These are phyloP conservation scores for Lithohypha guttulata DNA, from an alignment of 2,329 filamentous ascomycete genomes.

Conservation along the genomic window DNA sequence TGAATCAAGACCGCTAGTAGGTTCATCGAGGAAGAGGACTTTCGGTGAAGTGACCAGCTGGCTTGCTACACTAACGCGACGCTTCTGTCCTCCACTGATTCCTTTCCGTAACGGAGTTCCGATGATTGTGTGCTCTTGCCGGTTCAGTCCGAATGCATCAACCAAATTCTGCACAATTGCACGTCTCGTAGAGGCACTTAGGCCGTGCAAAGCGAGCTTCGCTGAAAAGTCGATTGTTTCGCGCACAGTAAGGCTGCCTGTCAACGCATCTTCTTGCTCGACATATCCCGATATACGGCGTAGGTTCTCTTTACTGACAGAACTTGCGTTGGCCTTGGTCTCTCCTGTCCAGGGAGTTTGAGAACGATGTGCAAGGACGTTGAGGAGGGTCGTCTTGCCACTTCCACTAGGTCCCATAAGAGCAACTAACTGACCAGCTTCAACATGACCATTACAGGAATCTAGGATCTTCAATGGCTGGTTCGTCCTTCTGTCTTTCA, in stretches of 20 bases:
- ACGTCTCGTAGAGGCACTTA: constrained; percentile 48
- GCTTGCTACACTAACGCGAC: constrained; percentile 66
- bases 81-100: constrained; percentile 75
- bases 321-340: constrained; percentile 53
- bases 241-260: constrained; percentile 66
- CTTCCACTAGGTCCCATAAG: constrained; percentile 67
- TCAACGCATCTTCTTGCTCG: constrained; percentile 77
- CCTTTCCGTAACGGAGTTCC: constrained; percentile 76
- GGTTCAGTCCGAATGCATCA: constrained; percentile 59
- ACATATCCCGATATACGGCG: constrained; percentile 64
- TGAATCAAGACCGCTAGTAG: constrained; percentile 73
- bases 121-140: constrained; percentile 60
- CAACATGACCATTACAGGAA: constrained; percentile 51
- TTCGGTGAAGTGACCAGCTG: constrained; percentile 72
- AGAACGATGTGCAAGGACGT: constrained; percentile 60
- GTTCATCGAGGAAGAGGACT: constrained; percentile 73
- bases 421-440: constrained; percentile 57
- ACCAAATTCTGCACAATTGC: constrained; percentile 57
- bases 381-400: constrained; percentile 77
- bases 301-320: constrained; percentile 45
- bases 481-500: constrained; percentile 60
- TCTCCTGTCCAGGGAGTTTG: constrained; percentile 44
- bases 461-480: constrained; percentile 52
- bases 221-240: constrained; percentile 74
- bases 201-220: constrained; percentile 48